Conservation (phyloP, 129 eudicot species). For the Rutidosis leptorrhynchoides region DNA sequence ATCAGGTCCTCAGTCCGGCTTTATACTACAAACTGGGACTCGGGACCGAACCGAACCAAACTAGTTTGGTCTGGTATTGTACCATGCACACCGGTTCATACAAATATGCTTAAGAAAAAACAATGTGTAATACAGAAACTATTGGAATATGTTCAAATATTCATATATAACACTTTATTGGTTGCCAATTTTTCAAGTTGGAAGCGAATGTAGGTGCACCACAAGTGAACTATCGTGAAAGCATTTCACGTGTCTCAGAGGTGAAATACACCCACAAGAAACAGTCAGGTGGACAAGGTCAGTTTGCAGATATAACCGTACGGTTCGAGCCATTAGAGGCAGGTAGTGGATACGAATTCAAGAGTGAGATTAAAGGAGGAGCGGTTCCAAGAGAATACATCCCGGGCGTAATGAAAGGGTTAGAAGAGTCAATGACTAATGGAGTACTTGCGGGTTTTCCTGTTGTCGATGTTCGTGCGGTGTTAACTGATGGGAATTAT, state of each 20-base stretch:
- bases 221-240: conserved; percentile 95
- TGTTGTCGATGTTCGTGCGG: conserved; percentile 89
- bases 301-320: conserved; percentile 81
- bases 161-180: not conserved
- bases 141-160: conserved; percentile 10
- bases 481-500: conserved; percentile 76
- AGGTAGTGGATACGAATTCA: conserved; percentile 89
- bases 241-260: conserved; percentile 69
- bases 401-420: conserved; percentile 89
- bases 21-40: too few relatives aligned
- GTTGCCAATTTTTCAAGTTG: conserved; percentile 43
- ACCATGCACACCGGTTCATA: too few relatives aligned
- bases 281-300: conserved; percentile 96
- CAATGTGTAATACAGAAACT: not conserved
- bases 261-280: conserved; percentile 87
- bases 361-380: conserved; percentile 96
- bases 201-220: conserved; percentile 98
- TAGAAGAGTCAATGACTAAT: conserved; percentile 80
- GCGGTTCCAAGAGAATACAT: conserved; percentile 90
- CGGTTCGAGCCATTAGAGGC: conserved; percentile 86
- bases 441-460: conserved; percentile 94
- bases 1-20: too few relatives aligned
- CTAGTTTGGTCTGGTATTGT: too few relatives aligned
- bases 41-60: too few relatives aligned
- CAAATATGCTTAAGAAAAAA: too few relatives aligned